Base-by-base conservation (phyloP, 2,329 filamentous ascomycete genomes). In the Phialophora expanda region DNA sequence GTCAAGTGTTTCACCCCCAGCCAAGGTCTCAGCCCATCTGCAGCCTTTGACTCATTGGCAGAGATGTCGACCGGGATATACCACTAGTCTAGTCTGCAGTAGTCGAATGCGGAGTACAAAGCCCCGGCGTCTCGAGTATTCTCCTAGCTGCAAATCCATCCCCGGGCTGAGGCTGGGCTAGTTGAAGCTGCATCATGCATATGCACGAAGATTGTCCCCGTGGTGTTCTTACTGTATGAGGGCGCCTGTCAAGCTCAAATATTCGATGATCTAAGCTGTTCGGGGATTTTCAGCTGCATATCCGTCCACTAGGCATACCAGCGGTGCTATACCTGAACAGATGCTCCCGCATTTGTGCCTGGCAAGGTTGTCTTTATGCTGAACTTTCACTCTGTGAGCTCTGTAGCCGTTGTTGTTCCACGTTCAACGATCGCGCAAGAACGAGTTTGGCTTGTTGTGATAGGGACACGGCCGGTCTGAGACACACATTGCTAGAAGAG, bases 1-100 rank as follows among this genome's bases (percentile, higher is more conserved):
- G 44, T 54, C 28, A 28, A 61, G n/a, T 38, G 58, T 61, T 41
- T 61, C 58, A 61, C 58, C 48, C 38, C 46, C n/a, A 14, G 20
- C 44, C 44, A 20, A 26, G 46, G 46, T 61, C 46, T 53, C 46
- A 53, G 58, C 20, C 46, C 28, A 53, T 61, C 22, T 53, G 58
- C 46, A 55, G 8, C 28, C 14, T 30, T 14, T 11, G 17, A 51
- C 28, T 44, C 28, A 53, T 51, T 60, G 46, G 58, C 12, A 41
- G 58, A 28, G 48, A 22, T 22, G 48, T 28, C 14, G 56, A 58
- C 41, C 9, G 46, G 41, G 26, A n/a, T 59, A 32, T 59, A 48
- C 57, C 57, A 60, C 57, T 60, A 51, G 57, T 53, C 57, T 60
- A 51, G 57, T 53, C 57, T n/a, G 57, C 28, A 51, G 57, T 60